phyloP scores from a whole-genome alignment of 805 yeast species.

The Yamadazyma paraphyllophila region DNA sequence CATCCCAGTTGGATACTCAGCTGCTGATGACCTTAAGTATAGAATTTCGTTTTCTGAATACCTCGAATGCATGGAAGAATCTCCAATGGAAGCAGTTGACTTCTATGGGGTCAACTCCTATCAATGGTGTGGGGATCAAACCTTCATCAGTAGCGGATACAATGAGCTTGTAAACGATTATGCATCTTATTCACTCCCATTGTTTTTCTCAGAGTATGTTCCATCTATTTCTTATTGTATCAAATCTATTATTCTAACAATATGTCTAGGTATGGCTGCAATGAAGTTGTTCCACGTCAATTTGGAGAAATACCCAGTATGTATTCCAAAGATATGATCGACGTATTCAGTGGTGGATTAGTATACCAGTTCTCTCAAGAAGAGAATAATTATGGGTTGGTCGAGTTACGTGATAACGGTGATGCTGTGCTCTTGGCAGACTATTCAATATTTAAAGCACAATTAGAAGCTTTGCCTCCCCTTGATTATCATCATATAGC shows the following conservation, averaged over 20 bases:
- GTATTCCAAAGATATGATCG: constrained; percentile 69
- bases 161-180: constrained; percentile 69
- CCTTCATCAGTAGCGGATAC: constrained; percentile 73
- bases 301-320: constrained; percentile 76
- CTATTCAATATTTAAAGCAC: constrained; percentile 41
- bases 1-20: constrained; percentile 93
- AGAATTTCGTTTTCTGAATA: constrained; percentile 76
- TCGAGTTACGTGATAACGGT: constrained; percentile 44
- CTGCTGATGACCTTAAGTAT: constrained; percentile 86
- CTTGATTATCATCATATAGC: constrained; percentile 21
- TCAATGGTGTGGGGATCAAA: constrained; percentile 88
- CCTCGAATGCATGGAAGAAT: constrained; percentile 67
- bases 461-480: constrained; percentile 37
- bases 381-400: constrained; percentile 76
- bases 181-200: constrained; percentile 64
- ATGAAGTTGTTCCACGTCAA: constrained; percentile 70
- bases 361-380: constrained; percentile 82
- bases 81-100: constrained; percentile 59
- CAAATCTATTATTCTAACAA: constrained; percentile 19
- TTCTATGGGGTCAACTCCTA: constrained; percentile 80
- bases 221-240: constrained; percentile 28
- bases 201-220: constrained; percentile 71
- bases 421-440: constrained; percentile 45
- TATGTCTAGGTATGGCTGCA: constrained; percentile 60
- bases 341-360: constrained; percentile 80